phyloP scores from a whole-genome alignment of 352 stramenopile genomes.

The Paralagenidium karlingii region DNA sequence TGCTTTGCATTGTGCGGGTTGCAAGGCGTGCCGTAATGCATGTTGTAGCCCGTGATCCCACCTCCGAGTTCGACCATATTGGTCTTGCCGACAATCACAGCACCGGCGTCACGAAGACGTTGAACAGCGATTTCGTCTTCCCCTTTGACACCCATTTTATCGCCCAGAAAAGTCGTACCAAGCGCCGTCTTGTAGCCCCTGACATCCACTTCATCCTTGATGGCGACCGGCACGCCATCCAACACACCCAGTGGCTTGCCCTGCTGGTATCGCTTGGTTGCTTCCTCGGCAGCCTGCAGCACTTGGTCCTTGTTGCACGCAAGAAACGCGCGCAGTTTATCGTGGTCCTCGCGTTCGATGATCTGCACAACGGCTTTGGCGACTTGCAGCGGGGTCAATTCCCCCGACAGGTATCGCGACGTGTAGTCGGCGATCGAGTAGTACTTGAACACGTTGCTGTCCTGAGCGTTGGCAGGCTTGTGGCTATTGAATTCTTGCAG shows the following conservation, averaged over 20 bases:
- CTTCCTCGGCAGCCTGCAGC: conserved; percentile 43
- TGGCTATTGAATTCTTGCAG: conserved; percentile 11
- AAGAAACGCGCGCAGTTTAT: conserved; percentile 55
- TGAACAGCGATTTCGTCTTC: conserved; percentile 49
- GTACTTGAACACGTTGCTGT: conserved; percentile 32
- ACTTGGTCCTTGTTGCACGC: conserved; percentile 65
- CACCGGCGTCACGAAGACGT: conserved; percentile 49
- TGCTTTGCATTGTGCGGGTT: conserved; percentile 81
- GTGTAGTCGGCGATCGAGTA: conserved; percentile 63
- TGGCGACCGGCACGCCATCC: conserved; percentile 77
- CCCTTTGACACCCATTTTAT: too few species aligned
- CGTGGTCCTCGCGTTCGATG: conserved; percentile 25
- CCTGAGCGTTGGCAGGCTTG: conserved; percentile 15
- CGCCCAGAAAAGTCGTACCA: conserved; percentile 43
- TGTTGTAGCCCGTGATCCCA: conserved; percentile 65
- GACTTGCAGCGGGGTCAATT: conserved; percentile 51
- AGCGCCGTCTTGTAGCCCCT: conserved; percentile 49
- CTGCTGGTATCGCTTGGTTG: conserved; percentile 52
- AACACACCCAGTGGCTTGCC: conserved; percentile 56
- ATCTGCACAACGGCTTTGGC: conserved; percentile 44
- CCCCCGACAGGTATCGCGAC: conserved; percentile 25
- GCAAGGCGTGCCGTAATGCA: conserved; percentile 45
- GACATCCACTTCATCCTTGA: conserved; percentile 83
- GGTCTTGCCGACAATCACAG: conserved; percentile 81
- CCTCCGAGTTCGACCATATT: conserved; percentile 84